Conservation (phyloP, 202 grass and related monocot species). For the Setaria italica region DNA sequence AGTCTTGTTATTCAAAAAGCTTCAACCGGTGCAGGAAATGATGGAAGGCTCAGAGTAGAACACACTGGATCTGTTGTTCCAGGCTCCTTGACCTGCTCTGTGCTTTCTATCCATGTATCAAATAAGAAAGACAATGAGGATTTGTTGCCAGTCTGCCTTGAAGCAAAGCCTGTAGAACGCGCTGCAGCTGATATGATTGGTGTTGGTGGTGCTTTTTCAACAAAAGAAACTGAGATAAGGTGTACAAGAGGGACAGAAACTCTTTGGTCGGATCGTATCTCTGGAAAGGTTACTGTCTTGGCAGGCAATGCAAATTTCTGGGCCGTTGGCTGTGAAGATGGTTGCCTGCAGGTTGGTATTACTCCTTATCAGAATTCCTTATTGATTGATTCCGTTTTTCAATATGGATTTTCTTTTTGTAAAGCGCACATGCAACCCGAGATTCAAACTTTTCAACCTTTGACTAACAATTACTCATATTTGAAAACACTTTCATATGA, state of each 20-base stretch:
- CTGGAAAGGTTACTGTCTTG: conserved; percentile 90
- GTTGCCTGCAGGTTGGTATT: conserved; percentile 81
- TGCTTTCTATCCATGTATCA: conserved; percentile 61
- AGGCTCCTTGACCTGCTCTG: conserved; percentile 48
- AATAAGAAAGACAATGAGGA: conserved; percentile 65
- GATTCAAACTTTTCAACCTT: not conserved
- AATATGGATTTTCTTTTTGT: not conserved
- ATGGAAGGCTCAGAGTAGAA: conserved; percentile 72
- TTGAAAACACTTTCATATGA: not conserved
- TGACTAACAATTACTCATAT: not conserved
- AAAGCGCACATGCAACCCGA: not conserved
- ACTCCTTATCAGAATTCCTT: not conserved
- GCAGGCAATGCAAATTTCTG: conserved; percentile 98
- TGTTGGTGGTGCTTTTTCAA: conserved; percentile 59
- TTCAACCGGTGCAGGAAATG: conserved; percentile 42
- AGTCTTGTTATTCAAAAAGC: conserved; percentile 89
- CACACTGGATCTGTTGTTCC: conserved; percentile 59
- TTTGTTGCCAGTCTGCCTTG: conserved; percentile 58
- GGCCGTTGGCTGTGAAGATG: conserved; percentile 95
- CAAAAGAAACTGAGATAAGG: conserved; percentile 85
- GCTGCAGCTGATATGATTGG: conserved; percentile 76
- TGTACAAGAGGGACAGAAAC: conserved; percentile 76
- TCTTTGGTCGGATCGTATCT: conserved; percentile 94
- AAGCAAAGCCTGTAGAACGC: conserved; percentile 80
- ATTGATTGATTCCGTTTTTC: conserved; percentile 24